Base-by-base conservation (phyloP, 768 basidiomycete genomes). In the Mycena maculata region DNA sequence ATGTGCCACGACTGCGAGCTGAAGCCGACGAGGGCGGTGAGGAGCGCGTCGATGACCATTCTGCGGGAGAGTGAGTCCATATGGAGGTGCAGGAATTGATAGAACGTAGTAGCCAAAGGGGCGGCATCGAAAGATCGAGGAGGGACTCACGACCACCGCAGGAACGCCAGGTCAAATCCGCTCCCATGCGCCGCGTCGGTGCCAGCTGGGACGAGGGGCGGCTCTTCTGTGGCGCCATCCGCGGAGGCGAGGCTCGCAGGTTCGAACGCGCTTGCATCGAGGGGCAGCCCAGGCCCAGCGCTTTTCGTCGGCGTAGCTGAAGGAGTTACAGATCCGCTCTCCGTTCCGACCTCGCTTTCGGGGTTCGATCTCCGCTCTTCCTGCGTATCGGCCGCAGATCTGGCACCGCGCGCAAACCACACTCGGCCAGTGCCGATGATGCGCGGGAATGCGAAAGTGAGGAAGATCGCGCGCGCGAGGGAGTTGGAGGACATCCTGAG, bases 131-230 rank as follows among this genome's bases (percentile, higher is more conserved):
- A 44, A 60, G 16, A 28, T 16, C 6, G 33, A 54, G 27, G 30
- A 4, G 33, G 30, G 11, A 60, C 65, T 39, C 53, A 66, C 65
- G 65, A 66, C 65, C 58, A 66, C 15, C 53, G 41, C 25, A 66
- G 15, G 31, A 60, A 66, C 4, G 50, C 59, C n/a, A 66, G 38
- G 27, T 66, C 65, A 25, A 66, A 66, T 9, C 33, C 33, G 42
- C 50, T 60, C 3, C 58, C 65, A 22, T 54, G 65, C 28, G 30
- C 5, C 4, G 33, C 15, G 2, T n/a, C n/a, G n/a, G n/a, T n/a
- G n/a, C n/a, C n/a, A n/a, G n/a, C n/a, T n/a, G n/a, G n/a, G n/a
- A n/a, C n/a, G n/a, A n/a, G n/a, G n/a, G n/a, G n/a, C n/a, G 58
- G 56, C 39, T 57, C 56, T 27, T 57, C 56, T 27, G 42, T 31